These are phyloP conservation scores for Nadsonia commutata DNA, from an alignment of 1,139 yeast genomes.

Conservation along the genomic window DNA sequence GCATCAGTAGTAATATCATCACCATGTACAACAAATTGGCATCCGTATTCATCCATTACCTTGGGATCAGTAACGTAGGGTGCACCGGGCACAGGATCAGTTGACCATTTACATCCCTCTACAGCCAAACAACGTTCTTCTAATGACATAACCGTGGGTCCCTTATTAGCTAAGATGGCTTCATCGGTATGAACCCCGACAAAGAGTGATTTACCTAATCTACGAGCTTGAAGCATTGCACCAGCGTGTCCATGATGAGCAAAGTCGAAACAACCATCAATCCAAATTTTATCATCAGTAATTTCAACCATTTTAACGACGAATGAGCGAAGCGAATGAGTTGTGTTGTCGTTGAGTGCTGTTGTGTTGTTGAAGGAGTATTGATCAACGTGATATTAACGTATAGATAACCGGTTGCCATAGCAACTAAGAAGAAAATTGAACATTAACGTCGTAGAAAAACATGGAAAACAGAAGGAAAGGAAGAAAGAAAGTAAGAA, in stretches of 20 bases:
- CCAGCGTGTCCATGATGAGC: constrained; percentile 98
- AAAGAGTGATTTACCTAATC: constrained; percentile 53
- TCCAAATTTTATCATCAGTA: constrained; percentile 43
- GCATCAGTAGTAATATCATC: constrained; percentile 97
- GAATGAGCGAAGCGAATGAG: too few relatives aligned
- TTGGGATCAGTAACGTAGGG: constrained; percentile 91
- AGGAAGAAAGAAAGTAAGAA: too few relatives aligned
- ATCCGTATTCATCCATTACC: constrained; percentile 59
- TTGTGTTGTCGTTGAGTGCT: too few relatives aligned
- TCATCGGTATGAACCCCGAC: constrained; percentile 91
- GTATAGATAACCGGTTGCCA: too few relatives aligned
- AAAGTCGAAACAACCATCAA: constrained; percentile 96
- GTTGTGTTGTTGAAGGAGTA: too few relatives aligned
- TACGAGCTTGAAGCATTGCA: constrained; percentile 86
- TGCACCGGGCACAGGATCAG: constrained; percentile 56
- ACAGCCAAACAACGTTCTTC: constrained; percentile 73
- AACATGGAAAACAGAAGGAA: too few relatives aligned
- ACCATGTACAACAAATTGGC: constrained; percentile 89
- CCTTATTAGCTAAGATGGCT: constrained; percentile 69
- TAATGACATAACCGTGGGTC: constrained; percentile 83
- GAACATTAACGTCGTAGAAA: too few relatives aligned
- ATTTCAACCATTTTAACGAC: constrained; percentile 4
- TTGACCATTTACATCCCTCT: constrained; percentile 82
- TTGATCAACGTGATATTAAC: too few relatives aligned
- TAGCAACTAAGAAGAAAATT: too few relatives aligned